Percentiles rank a stretch among this genome's conserved stretches.
phyloP scores from a whole-genome alignment of 179 eudicot species.

The Silene coronaria region DNA sequence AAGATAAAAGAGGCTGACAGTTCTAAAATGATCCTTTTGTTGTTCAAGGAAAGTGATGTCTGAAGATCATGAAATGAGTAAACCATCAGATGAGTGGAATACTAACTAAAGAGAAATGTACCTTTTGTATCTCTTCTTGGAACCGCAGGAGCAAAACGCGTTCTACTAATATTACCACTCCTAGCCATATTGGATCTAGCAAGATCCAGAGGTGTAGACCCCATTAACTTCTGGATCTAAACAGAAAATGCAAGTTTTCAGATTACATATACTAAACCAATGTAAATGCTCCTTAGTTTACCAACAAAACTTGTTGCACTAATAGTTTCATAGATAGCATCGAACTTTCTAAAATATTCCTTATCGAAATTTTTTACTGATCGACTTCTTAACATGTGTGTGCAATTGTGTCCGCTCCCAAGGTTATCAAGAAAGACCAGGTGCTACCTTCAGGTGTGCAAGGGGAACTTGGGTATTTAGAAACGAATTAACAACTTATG shows the following conservation, averaged over 20 bases:
- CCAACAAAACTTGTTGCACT: too few relatives aligned
- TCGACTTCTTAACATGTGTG: too few relatives aligned
- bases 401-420: too few relatives aligned
- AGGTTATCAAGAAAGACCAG: too few relatives aligned
- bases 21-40: too few relatives aligned
- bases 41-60: conserved; percentile 6
- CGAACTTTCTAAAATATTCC: too few relatives aligned
- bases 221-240: conserved; percentile 90
- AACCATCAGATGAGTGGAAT: neutral
- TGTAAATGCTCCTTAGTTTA: neutral
- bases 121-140: conserved; percentile 85
- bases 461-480: too few relatives aligned
- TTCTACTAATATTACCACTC: conserved; percentile 88
- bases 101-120: conserved; percentile 20
- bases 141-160: conserved; percentile 81
- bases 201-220: conserved; percentile 74
- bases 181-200: conserved; percentile 79
- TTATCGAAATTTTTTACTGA: too few relatives aligned
- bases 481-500: too few relatives aligned
- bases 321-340: too few relatives aligned
- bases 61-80: neutral
- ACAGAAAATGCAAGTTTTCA: neutral
- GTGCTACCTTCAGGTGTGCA: too few relatives aligned
- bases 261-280: neutral
- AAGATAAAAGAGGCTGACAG: too few relatives aligned